Evolutionary conservation across 352 stramenopile species (phyloP).

Genomic region (Globisporangium nodosum): DNA sequence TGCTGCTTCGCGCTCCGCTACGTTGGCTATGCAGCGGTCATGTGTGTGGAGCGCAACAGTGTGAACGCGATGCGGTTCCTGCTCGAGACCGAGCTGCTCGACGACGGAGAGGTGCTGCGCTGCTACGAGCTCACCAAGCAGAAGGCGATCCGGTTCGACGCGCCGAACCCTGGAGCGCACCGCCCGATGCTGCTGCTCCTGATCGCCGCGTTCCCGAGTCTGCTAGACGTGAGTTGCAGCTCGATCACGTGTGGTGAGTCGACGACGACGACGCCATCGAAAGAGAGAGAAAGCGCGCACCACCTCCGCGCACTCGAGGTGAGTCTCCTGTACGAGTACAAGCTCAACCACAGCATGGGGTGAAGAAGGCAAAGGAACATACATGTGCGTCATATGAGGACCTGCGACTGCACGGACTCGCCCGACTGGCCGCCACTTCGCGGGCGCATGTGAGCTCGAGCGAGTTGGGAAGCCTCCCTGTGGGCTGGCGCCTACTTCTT

Average conservation of each 20-base stretch:
- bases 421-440: not conserved
- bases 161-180: slow-evolving; percentile 23
- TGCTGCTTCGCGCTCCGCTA: slow-evolving; percentile 37
- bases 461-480: not conserved
- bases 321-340: slow-evolving; percentile 53
- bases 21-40: slow-evolving; percentile 28
- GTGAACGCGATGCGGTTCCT: slow-evolving; percentile 28
- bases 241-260: not conserved
- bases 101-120: slow-evolving; percentile 32
- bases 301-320: slow-evolving; percentile 31
- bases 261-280: not conserved
- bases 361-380: not conserved
- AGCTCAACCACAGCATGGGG: slow-evolving; percentile 15
- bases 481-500: slow-evolving; percentile 8
- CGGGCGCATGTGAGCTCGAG: not conserved
- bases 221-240: slow-evolving; percentile 20
- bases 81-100: slow-evolving; percentile 18
- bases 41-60: slow-evolving; percentile 39
- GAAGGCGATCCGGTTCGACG: slow-evolving; percentile 24
- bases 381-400: not conserved
- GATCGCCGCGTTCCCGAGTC: slow-evolving; percentile 18
- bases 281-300: slow-evolving; percentile 2
- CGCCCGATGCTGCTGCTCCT: slow-evolving; percentile 36
- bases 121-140: slow-evolving; percentile 30
- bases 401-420: not conserved